A percentile compares a stretch with the other conserved stretches of the same genome.
Evolutionary conservation across 2,329 filamentous ascomycete species (phyloP).

Genomic region (Epichloe aotearoae): DNA sequence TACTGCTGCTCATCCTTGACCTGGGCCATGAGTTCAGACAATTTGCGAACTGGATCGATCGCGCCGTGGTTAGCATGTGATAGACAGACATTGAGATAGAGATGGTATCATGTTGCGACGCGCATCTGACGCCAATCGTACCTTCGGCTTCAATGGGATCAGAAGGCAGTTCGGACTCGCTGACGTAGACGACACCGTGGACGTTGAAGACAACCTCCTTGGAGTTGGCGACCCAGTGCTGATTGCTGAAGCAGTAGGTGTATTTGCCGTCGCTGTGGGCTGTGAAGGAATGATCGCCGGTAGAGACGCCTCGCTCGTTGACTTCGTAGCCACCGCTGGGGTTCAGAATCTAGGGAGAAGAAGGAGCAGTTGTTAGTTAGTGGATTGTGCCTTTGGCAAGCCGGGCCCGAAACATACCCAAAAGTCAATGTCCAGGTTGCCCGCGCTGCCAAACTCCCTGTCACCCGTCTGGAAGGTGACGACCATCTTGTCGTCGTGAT

Average conservation of each 20-base stretch:
- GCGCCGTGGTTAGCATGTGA: constrained; percentile 6
- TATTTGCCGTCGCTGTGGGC: constrained; percentile 79
- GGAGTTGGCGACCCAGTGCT: constrained; percentile 89
- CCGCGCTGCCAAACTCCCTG: constrained; percentile 84
- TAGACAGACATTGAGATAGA: no score
- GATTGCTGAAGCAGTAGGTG: constrained; percentile 97
- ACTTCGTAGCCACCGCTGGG: constrained; percentile 63
- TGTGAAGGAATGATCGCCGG: constrained; percentile 86
- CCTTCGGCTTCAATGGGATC: constrained; percentile 88
- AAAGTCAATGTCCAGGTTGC: constrained; percentile 94
- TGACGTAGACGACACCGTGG: constrained; percentile 94
- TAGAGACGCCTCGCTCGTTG: constrained; percentile 69
- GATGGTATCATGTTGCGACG: not conserved
- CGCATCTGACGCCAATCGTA: constrained; percentile 24
- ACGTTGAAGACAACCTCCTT: constrained; percentile 99
- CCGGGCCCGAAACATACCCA: constrained; percentile 52
- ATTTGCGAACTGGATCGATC: constrained; percentile 50
- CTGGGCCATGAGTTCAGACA: constrained; percentile 75
- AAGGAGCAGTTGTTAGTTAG: not conserved
- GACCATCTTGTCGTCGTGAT: constrained; percentile 94
- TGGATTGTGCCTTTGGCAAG: not conserved
- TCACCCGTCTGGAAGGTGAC: constrained; percentile 98
- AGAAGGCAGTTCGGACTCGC: constrained; percentile 67
- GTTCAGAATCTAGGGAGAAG: constrained; percentile 53
- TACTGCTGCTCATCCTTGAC: constrained; percentile 98